Base-by-base conservation (phyloP, 495 filamentous ascomycete genomes). In the Oidiodendron maius region DNA sequence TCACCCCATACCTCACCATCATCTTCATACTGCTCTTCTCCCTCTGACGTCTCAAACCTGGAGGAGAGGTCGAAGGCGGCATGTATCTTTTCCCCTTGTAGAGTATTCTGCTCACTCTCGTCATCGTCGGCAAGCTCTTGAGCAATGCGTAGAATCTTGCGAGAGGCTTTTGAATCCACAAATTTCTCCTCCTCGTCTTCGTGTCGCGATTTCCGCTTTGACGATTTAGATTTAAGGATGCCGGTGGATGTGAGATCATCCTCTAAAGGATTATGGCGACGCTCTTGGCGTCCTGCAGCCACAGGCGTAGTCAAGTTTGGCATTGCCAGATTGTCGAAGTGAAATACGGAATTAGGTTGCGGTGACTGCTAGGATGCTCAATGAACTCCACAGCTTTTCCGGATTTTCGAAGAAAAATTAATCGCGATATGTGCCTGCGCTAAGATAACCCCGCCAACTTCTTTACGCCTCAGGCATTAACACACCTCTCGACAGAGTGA, bases 91-190 rank as follows among this genome's bases (percentile, higher is more conserved):
- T 52, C 16, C 3, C 20, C 23, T 18, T 44, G 41, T 9, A 2
- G 52, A 40, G 61, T 57, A 44, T 64, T 21, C 25, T 48, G 64
- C 50, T 83, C 77, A 22, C 71, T 69, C 15, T 71, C 71, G 44
- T 86, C 84, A 62, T 95, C 89, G 21, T 91, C 87, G 11, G 79
- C 81, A 34, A 95, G 69, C 52, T 88, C 86, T 52, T 87, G 82
- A 32, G 88, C 91, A 57, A 96, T 86, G 50, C 83, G 80, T 50
- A 97, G 64, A 63, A 97, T 96, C 60, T 89, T 89, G 49, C 83
- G 74, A 35, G 91, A 95, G 26, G 88, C 76, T 59, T 86, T 89
- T 39, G 89, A 83, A 64, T 96, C 91, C 46, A 97, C 75, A 60
- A 79, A 95, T 52, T 74, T 70, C 40, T 86, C 78, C 43, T 74